Evolutionary conservation across 108 stramenopile genomes (phyloP).

Genomic region (Skeletonema potamos): DNA sequence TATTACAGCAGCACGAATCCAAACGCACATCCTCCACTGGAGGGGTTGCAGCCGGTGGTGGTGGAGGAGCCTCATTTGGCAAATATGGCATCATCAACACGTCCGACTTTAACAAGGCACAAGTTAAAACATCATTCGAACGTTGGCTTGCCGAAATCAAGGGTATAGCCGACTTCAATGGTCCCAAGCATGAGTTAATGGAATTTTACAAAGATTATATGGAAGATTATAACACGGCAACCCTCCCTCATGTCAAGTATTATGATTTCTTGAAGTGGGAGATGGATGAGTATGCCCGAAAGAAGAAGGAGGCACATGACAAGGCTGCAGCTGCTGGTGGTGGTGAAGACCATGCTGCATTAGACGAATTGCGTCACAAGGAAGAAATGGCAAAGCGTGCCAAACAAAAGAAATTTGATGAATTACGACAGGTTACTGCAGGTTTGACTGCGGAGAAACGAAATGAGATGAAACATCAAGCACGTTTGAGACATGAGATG

Average conservation of each 20-base stretch:
- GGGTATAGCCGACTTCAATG: slow-evolving; percentile 68
- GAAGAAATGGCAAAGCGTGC: slow-evolving; percentile 46
- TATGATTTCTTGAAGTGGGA: slow-evolving; percentile 97
- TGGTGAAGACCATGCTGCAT: slow-evolving; percentile 22
- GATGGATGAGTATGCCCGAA: slow-evolving; percentile 85
- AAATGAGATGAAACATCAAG: slow-evolving; percentile 82
- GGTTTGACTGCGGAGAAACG: slow-evolving; percentile 68
- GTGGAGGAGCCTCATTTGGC: slow-evolving; percentile 66
- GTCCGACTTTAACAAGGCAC: slow-evolving; percentile 69
- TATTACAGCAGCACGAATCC: slow-evolving; percentile 18
- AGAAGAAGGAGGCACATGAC: slow-evolving; percentile 49
- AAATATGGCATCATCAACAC: slow-evolving; percentile 86
- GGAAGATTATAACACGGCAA: slow-evolving; percentile 97
- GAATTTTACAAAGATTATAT: slow-evolving; percentile 88
- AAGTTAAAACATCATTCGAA: slow-evolving; percentile 81
- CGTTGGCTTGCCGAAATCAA: slow-evolving; percentile 92
- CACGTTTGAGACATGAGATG: slow-evolving; percentile 73
- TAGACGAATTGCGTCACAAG: slow-evolving; percentile 46
- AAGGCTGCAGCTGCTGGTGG: slow-evolving; percentile 19
- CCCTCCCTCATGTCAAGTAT: slow-evolving; percentile 91
- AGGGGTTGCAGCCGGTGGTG: slow-evolving; percentile 7
- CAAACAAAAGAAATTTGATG: slow-evolving; percentile 52
- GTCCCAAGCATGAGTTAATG: slow-evolving; percentile 86
- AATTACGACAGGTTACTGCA: slow-evolving; percentile 41
- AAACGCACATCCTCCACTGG: slow-evolving; percentile 7